Conservation (phyloP, 768 basidiomycete species). For the Leccinum ochraceum region DNA sequence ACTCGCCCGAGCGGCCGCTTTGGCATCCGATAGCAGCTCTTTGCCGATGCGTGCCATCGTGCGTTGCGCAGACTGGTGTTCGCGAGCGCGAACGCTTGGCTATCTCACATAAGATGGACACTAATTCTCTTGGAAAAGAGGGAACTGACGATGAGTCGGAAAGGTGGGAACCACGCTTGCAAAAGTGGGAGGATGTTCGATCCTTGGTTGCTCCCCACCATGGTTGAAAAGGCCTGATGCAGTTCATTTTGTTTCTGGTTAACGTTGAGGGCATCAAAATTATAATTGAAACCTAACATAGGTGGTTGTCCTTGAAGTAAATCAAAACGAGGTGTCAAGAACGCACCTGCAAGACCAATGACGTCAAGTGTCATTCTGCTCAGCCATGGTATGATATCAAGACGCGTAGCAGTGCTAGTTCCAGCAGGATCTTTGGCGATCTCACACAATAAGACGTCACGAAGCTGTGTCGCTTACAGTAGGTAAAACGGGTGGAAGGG, state of each 20-base stretch:
- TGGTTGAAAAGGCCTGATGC: constrained; percentile 31
- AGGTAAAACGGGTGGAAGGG: background rate
- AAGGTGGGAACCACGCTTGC: constrained; percentile 36
- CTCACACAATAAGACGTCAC: constrained; percentile 44
- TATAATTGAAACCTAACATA: constrained; percentile 38
- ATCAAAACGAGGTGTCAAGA: background rate
- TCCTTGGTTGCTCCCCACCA: constrained; percentile 14
- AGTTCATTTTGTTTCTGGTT: constrained; percentile 30
- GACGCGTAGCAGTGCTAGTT: constrained; percentile 4
- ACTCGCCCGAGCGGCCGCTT: constrained; percentile 34
- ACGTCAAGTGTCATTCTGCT: constrained; percentile 38
- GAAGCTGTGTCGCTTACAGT: constrained; percentile 29
- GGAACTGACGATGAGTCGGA: constrained; percentile 41
- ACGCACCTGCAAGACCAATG: constrained; percentile 39
- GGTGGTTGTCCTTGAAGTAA: background rate
- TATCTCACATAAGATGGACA: constrained; percentile 6
- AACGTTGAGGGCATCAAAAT: constrained; percentile 33
- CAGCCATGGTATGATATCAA: constrained; percentile 37
- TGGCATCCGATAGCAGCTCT: constrained; percentile 49
- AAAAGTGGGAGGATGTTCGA: constrained; percentile 32
- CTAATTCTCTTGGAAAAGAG: background rate
- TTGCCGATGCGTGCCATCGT: constrained; percentile 53
- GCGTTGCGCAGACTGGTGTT: constrained; percentile 29
- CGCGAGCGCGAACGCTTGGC: constrained; percentile 24
- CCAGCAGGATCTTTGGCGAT: constrained; percentile 25